Percentiles rank a stretch among this genome's conserved stretches.
Evolutionary conservation across 208 protist species (phyloP).

Genomic region (Trypanosoma lewisi): DNA sequence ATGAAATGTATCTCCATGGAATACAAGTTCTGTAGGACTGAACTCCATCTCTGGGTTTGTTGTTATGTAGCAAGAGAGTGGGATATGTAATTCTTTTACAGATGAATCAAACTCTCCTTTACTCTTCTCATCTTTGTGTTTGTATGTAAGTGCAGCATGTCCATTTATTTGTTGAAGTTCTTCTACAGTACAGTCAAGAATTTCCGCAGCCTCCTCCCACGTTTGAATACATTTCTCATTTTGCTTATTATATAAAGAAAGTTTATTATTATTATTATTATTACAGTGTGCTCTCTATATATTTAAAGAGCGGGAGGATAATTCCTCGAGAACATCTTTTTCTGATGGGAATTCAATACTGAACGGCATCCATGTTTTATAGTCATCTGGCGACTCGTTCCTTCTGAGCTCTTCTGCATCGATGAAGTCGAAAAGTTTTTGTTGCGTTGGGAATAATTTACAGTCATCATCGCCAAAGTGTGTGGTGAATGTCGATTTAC

Average conservation of each 20-base stretch:
- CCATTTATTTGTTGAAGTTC: conserved; percentile 83
- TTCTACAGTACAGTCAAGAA: conserved; percentile 77
- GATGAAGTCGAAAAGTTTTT: conserved; percentile 81
- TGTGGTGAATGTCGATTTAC: conserved; percentile 65
- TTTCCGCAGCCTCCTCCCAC: conserved; percentile 67
- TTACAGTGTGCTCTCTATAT: too few species aligned
- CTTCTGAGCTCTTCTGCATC: conserved; percentile 22
- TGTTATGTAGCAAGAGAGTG: conserved; percentile 44
- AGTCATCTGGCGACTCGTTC: neutral
- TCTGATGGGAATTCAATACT: conserved; percentile 80
- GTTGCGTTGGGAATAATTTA: conserved; percentile 63
- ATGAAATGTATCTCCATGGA: conserved; percentile 51
- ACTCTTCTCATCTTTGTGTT: conserved; percentile 23
- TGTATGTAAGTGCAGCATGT: conserved; percentile 56
- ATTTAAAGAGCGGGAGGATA: too few species aligned
- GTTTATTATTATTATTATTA: conserved; percentile 47
- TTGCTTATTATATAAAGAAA: conserved; percentile 35
- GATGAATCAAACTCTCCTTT: conserved; percentile 51
- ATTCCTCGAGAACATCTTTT: conserved; percentile 34
- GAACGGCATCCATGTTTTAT: conserved; percentile 58
- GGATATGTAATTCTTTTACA: conserved; percentile 60
- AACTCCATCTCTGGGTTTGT: conserved; percentile 41
- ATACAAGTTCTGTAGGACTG: conserved; percentile 50
- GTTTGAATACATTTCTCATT: conserved; percentile 25
- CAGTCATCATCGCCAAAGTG: conserved; percentile 44